Base-by-base conservation (phyloP, 805 yeast genomes). In the Kluyveromyces wickerhamii region DNA sequence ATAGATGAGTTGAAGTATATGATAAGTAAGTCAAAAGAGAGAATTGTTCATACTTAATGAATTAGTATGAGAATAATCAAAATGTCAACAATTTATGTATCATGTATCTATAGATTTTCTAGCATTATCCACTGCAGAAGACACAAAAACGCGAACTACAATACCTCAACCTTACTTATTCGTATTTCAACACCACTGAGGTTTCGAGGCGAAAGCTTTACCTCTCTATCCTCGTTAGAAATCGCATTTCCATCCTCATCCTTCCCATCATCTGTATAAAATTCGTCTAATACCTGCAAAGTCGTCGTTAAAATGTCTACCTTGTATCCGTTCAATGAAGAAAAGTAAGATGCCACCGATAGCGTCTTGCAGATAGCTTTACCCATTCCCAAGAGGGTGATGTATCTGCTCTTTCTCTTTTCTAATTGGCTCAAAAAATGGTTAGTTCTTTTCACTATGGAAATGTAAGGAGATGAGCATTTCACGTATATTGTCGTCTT, bases 301-400 rank as follows among this genome's bases (percentile, higher is more conserved):
- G 79, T 74, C 16, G 71, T 77, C 0, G 95, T 86, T 19, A 58
- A 52, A 1, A 82, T 48, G 9, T 80, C 85, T 7, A 83, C 73
- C 38, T 51, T 62, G 49, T 69, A 62, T 7, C 69, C 66, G 26
- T 66, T 60, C 21, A 71, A 68, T 11, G 59, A 61, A 45, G 72
- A 71, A 49, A 77, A 80, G 47, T 75, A 69, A 18, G 74, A 52
- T 0, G 74, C 94, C 1, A 87, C 42, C 10, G 77, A 63, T n/a
- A 81, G 40, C 0, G 79, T 74, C 47, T 72, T 79, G 32, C 70
- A 76, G 7, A 81, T 73, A 7, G 88, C 71, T 37, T 65, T 68
- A 2, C 95, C 95, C 80, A 84, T 77, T 0, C 94, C 96, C 36
- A 72, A 57, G 3, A 87, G 68, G 0, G 69, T 63, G 6, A 85